Percentiles rank a stretch among this genome's conserved stretches.
Evolutionary conservation across 371 early-diverging fungal species (phyloP).

Genomic region (Nematocida ironsii): DNA sequence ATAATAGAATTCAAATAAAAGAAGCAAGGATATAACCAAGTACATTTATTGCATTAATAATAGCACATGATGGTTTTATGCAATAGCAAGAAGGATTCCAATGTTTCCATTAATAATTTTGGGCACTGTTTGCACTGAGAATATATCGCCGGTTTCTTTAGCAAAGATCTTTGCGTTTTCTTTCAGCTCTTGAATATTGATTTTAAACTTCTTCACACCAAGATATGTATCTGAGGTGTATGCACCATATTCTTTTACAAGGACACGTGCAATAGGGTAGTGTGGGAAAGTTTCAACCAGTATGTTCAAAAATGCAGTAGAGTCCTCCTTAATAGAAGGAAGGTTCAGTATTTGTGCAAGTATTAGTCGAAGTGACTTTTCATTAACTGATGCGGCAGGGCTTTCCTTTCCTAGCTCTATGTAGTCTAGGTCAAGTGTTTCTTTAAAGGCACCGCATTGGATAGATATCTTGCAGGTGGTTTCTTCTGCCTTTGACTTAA

Average conservation of each 20-base stretch:
- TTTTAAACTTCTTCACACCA: background rate
- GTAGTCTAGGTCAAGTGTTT: conserved; percentile 21
- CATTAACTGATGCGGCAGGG: background rate
- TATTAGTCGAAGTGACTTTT: conserved; percentile 3
- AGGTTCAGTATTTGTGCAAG: conserved; percentile 33
- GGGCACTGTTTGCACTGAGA: background rate
- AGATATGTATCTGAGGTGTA: background rate
- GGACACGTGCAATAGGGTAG: background rate
- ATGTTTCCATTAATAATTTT: conserved; percentile 42
- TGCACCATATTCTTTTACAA: background rate
- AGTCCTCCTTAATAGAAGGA: background rate
- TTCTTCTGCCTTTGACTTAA: conserved; percentile 26
- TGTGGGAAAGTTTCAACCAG: conserved; percentile 4
- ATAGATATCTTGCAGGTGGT: conserved; percentile 31
- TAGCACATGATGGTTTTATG: background rate
- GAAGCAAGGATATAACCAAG: too few species aligned
- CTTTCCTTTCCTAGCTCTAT: conserved; percentile 13
- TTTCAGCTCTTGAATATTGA: conserved; percentile 1
- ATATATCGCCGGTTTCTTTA: background rate
- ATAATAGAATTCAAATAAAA: too few species aligned
- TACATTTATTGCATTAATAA: too few species aligned
- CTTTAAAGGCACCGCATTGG: conserved; percentile 25
- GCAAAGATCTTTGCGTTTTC: conserved; percentile 34
- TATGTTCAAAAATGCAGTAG: background rate
- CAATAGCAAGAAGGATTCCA: background rate